Evolutionary conservation across 208 protist genomes (phyloP).

Genomic region (Phytomonas sp.): DNA sequence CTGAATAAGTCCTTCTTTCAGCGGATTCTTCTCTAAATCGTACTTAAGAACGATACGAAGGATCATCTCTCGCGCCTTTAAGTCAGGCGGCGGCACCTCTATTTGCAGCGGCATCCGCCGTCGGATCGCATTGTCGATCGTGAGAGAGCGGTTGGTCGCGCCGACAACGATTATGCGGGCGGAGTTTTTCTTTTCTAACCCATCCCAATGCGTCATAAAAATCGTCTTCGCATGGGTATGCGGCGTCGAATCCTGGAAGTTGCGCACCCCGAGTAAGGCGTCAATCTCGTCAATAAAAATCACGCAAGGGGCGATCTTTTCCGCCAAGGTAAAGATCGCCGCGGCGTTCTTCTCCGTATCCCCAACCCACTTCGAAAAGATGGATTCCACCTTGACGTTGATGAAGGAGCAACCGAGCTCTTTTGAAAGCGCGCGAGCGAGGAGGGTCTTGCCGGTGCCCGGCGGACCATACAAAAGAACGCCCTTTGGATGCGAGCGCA

Average conservation of each 20-base stretch:
- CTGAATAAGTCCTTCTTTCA: slow-evolving; percentile 44
- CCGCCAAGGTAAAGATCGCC: slow-evolving; percentile 82
- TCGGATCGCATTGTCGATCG: slow-evolving; percentile 89
- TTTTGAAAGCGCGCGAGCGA: slow-evolving; percentile 98
- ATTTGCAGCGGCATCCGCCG: slow-evolving; percentile 84
- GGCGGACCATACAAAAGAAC: slow-evolving; percentile 99
- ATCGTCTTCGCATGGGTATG: slow-evolving; percentile 84
- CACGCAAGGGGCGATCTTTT: slow-evolving; percentile 73
- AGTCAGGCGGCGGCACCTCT: slow-evolving; percentile 66
- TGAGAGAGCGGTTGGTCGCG: slow-evolving; percentile 84
- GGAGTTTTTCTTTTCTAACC: slow-evolving; percentile 29
- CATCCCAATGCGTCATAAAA: slow-evolving; percentile 91
- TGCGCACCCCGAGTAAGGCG: slow-evolving; percentile 79
- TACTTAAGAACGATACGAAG: slow-evolving; percentile 61
- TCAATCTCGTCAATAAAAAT: slow-evolving; percentile 93
- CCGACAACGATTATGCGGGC: slow-evolving; percentile 80
- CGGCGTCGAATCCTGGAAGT: slow-evolving; percentile 42
- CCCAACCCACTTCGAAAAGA: slow-evolving; percentile 91
- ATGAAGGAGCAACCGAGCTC: slow-evolving; percentile 98
- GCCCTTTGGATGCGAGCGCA: slow-evolving; percentile 97
- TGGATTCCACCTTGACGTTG: slow-evolving; percentile 90
- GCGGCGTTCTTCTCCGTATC: slow-evolving; percentile 96
- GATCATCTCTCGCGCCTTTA: slow-evolving; percentile 51
- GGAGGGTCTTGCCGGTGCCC: slow-evolving; percentile 99
- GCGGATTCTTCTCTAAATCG: slow-evolving; percentile 42